Percentiles rank a stretch among this genome's conserved stretches.
Evolutionary conservation across 495 filamentous ascomycete genomes (phyloP).

Genomic region (Geopyxis carbonaria): DNA sequence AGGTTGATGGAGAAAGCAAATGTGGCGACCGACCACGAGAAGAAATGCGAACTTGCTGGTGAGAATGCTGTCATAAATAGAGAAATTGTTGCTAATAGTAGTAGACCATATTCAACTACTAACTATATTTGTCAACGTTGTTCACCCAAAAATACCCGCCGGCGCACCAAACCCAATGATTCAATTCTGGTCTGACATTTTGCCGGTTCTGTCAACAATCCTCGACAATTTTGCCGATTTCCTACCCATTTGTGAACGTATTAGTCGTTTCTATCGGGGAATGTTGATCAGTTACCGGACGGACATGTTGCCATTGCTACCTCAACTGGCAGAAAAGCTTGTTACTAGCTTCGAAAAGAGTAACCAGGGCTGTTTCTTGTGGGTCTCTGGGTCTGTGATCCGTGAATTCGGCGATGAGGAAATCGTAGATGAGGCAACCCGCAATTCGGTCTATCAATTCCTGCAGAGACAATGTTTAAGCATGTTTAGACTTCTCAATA

Average conservation of each 20-base stretch:
- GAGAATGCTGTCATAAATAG: slow-evolving; percentile 11
- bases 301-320: slow-evolving; percentile 69
- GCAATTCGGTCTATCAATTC: slow-evolving; percentile 78
- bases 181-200: slow-evolving; percentile 86
- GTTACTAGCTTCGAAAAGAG: slow-evolving; percentile 68
- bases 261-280: slow-evolving; percentile 86
- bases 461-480: slow-evolving; percentile 79
- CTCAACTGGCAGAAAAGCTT: slow-evolving; percentile 70
- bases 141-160: slow-evolving; percentile 53
- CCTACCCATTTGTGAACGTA: slow-evolving; percentile 73
- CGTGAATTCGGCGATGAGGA: slow-evolving; percentile 87
- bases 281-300: slow-evolving; percentile 93
- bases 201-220: slow-evolving; percentile 68
- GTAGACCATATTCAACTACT: slow-evolving; percentile 78
- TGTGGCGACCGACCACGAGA: slow-evolving; percentile 59
- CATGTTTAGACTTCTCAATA: slow-evolving; percentile 77
- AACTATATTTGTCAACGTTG: slow-evolving; percentile 65
- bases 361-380: slow-evolving; percentile 88
- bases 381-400: slow-evolving; percentile 87
- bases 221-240: slow-evolving; percentile 70
- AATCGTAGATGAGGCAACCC: slow-evolving; percentile 63
- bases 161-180: slow-evolving; percentile 72
- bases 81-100: neutral
- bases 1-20: slow-evolving; percentile 77
- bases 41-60: slow-evolving; percentile 70